Evolutionary conservation across 2,329 filamentous ascomycete species (phyloP).

Genomic region (Trichoderma koningii): DNA sequence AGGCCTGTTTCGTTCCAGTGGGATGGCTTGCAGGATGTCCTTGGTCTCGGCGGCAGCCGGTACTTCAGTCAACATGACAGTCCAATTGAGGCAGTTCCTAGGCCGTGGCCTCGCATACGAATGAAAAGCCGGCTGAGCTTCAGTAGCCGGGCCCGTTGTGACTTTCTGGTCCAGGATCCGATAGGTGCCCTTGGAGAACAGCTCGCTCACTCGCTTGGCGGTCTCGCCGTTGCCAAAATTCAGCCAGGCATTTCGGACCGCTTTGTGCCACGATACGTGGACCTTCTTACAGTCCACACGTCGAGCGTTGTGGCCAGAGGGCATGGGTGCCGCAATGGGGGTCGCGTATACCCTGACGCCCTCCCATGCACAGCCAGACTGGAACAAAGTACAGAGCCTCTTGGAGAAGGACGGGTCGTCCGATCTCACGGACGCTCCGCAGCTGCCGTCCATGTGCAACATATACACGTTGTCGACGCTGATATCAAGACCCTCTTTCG

Average conservation of each 20-base stretch:
- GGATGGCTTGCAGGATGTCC: constrained; percentile 1
- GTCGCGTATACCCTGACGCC: neutral
- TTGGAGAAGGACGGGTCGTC: constrained; percentile 20
- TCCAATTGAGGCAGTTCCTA: neutral
- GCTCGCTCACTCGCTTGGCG: neutral
- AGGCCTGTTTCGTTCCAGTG: neutral
- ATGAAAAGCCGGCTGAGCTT: neutral
- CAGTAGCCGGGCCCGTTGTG: constrained; percentile 26
- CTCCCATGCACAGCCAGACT: neutral
- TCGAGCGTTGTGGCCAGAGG: constrained; percentile 33
- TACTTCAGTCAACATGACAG: constrained; percentile 10
- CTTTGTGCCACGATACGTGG: constrained; percentile 42
- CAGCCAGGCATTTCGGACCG: constrained; percentile 36
- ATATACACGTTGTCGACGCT: neutral
- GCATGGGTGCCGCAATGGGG: constrained; percentile 31
- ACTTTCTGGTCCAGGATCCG: constrained; percentile 4
- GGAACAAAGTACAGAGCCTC: constrained; percentile 1
- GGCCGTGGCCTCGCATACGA: neutral
- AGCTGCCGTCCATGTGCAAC: constrained; percentile 1
- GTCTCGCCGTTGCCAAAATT: constrained; percentile 33
- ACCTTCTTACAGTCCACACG: constrained; percentile 41
- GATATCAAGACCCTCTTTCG: neutral
- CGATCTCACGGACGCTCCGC: constrained; percentile 3
- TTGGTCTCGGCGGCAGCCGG: neutral
- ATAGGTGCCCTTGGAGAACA: neutral